Base-by-base conservation (phyloP, 1,284 basidiomycete species). In the Somion occarium region DNA sequence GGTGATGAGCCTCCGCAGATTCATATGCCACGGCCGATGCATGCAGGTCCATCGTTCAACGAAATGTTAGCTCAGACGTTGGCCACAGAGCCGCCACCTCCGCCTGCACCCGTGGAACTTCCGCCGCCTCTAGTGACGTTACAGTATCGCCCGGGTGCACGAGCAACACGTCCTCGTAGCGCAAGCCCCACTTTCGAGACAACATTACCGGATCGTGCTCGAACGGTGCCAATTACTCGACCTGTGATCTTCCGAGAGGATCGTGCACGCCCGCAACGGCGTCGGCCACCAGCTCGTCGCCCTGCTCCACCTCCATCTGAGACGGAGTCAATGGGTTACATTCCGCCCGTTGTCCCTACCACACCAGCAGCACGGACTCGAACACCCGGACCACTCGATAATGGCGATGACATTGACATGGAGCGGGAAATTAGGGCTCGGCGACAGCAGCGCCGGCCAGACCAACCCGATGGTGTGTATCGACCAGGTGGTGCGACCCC, bases 41-140 rank as follows among this genome's bases (percentile, higher is more conserved):
- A 65, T 18, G 52, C 73, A 12, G 78, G 75, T 9, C 75, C 71
- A 2, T 76, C 81, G 0, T 69, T 85, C 37, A 76, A 78, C 11
- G 75, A 83, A 50, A 75, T 80, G 51, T 62, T 88, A 5, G 75
- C 81, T 48, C 79, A 83, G n/a, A 72, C 86, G 18, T 57, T 85
- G 30, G 70, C 74, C 25, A 64, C 78, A 13, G 70, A 69, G 9
- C 65, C 71, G 11, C 66, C 67, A 25, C 59, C 72, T 0, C 66
- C 72, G 12, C 68, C 69, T 13, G 64, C 68, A 18, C 67, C 68
- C 5, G 69, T 78, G 11, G 74, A 79, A 49, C 67, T 67, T 0
- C 80, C 83, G 9, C 84, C 83, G 0, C 65, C 70, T 1, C 60
- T 85, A 4, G 69, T 77, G 2, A 76, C 77, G 0, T 76, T 87